Evolutionary conservation across 768 basidiomycete species (phyloP), one percentile per base, ranked within the genome.

Genomic region (Russula emetica): DNA sequence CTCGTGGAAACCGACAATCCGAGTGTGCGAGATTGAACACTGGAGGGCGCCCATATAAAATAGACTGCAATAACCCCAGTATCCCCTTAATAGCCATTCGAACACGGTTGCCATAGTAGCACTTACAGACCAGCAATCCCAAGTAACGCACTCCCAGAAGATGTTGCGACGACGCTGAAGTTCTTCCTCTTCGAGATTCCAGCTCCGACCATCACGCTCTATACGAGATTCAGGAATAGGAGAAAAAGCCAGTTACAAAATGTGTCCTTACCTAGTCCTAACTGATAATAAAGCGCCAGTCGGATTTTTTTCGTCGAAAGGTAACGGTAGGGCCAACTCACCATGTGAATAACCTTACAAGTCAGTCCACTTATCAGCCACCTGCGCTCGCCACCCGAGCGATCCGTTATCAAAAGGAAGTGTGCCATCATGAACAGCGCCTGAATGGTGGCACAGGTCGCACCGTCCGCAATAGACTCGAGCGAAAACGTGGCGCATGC

Each of bases 61-160:
- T 72, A 58, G 79, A 77, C 80, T 83, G 53, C 22, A 32, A 55
- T n/a, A 13, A 34, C 1, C 26, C 22, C 24, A 42, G 2, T 6
- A 24, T 44, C 16, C 36, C 16, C 26, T 16, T 11, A 13, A 20
- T 18, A 28, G n/a, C 28, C 24, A 9, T 2, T 22, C 10, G 7
- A 38, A 60, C 20, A 16, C 11, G 32, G 24, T n/a, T 52, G 14
- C 16, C 42, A 16, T n/a, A 9, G 30, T 20, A 9, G 30, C 16
- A 64, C 63, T 60, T 50, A 64, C 63, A 45, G 59, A 20, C 79
- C 82, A 83, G 9, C 76, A 72, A 68, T 83, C 81, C 74, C 77
- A 80, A 20, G 76, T 74, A 67, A 76, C 80, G 10, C 83, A 70
- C 61, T 83, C 82, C 83, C 83, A 84, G 69, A 83, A 84, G 44